Percentiles rank a stretch among this genome's conserved stretches.
phyloP scores from a whole-genome alignment of 192 early-diverging fungal genomes.

The Entomortierella chlamydospora region DNA sequence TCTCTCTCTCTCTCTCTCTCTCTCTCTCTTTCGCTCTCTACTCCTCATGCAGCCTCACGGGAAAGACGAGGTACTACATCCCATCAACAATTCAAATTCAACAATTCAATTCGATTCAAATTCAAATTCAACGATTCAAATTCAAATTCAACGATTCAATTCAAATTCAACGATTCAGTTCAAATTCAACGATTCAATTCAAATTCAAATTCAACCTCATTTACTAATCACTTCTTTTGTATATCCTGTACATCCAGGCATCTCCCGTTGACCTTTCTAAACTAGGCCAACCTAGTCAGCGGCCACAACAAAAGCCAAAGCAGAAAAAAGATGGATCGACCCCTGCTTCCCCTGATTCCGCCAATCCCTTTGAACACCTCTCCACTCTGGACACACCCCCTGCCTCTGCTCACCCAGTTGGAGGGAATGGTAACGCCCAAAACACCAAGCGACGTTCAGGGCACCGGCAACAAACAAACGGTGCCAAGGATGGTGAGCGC shows the following conservation, averaged over 20 bases:
- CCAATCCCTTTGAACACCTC: constrained; percentile 11
- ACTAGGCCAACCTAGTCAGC: background rate
- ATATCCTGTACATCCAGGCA: background rate
- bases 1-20: no score
- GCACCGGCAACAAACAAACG: background rate
- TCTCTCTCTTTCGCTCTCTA: background rate
- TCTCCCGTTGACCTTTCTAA: background rate
- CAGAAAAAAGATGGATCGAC: background rate
- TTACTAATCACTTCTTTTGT: background rate
- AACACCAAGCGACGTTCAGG: no score
- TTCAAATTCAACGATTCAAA: no score
- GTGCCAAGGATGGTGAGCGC: background rate
- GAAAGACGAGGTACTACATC: constrained; percentile 38
- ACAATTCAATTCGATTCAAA: no score
- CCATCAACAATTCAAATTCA: no score
- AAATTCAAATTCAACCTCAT: no score
- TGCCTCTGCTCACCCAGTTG: no score
- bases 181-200: background rate
- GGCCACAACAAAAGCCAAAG: background rate
- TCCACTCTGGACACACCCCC: constrained; percentile 5
- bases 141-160: no score
- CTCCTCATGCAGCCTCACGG: constrained; percentile 2
- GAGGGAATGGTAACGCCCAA: no score
- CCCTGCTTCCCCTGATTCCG: background rate
- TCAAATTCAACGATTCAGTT: no score